phyloP scores from a whole-genome alignment of 2,329 filamentous ascomycete species.

The Diplocarpon rosae region DNA sequence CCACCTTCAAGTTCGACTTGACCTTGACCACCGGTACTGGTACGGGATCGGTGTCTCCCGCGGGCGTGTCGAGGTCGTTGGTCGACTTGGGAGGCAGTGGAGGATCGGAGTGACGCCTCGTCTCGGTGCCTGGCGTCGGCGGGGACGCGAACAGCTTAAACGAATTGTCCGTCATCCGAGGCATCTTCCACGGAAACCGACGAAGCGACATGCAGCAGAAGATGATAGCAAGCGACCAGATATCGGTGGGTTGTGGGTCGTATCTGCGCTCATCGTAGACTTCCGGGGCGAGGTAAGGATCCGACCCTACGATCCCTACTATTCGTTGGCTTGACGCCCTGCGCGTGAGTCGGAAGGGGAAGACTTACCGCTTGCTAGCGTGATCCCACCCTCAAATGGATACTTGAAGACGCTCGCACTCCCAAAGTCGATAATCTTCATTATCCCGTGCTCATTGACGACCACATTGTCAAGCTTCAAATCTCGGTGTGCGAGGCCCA shows the following conservation, averaged over 20 bases:
- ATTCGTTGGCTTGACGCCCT: constrained; percentile 6
- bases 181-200: constrained; percentile 94
- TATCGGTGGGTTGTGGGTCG: constrained; percentile 85
- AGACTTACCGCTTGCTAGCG: constrained; percentile 64
- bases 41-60: constrained; percentile 12
- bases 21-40: constrained; percentile 14
- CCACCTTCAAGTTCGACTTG: constrained; percentile 5
- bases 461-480: constrained; percentile 97
- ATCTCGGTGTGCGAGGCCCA: constrained; percentile 90
- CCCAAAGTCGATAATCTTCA: constrained; percentile 99
- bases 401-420: constrained; percentile 96
- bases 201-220: constrained; percentile 98
- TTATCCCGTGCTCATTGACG: constrained; percentile 89
- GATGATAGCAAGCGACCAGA: constrained; percentile 97
- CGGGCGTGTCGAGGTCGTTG: constrained; percentile 15
- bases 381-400: constrained; percentile 85
- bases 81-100: constrained; percentile 21
- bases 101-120: constrained; percentile 17
- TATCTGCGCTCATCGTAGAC: constrained; percentile 92
- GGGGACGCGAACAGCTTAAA: constrained; percentile 86
- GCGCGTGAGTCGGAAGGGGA: not conserved
- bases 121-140: constrained; percentile 57
- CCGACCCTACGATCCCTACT: constrained; percentile 66
- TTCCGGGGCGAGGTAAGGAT: constrained; percentile 93
- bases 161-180: constrained; percentile 82